These are phyloP conservation scores for Puya raimondii DNA, from an alignment of 176 grass and related monocot genomes.

Conservation along the genomic window DNA sequence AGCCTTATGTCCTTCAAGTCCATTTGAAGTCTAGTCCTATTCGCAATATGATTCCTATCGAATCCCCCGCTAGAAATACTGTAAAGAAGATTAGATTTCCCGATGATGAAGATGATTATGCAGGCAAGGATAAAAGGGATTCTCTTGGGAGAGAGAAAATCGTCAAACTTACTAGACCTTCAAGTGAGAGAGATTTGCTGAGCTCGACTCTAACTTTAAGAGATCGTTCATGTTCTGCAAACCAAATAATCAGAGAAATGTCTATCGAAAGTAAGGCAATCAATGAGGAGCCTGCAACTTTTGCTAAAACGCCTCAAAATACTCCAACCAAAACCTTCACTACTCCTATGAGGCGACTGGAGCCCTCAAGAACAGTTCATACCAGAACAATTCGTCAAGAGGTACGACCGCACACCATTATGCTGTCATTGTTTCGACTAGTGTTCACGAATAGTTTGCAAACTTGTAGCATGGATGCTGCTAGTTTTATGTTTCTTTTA, in stretches of 20 bases:
- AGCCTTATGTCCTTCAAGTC: conserved; percentile 84
- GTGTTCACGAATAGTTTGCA: too few relatives aligned
- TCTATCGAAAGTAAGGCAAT: conserved; percentile 51
- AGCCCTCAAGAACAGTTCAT: conserved; percentile 53
- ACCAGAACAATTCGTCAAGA: conserved; percentile 33
- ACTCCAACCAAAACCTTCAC: conserved; percentile 42
- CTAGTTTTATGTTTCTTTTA: too few relatives aligned
- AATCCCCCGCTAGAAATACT: conserved; percentile 36
- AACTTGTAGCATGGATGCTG: too few relatives aligned
- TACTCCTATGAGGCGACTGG: conserved; percentile 34
- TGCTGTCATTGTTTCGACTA: not conserved
- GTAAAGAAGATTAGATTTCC: conserved; percentile 69
- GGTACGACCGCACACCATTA: conserved; percentile 32
- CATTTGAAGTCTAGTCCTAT: conserved; percentile 72
- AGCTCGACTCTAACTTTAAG: conserved; percentile 59
- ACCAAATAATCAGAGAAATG: conserved; percentile 44
- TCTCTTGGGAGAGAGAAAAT: conserved; percentile 60
- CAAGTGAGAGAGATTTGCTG: conserved; percentile 39
- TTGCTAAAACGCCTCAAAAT: conserved; percentile 51
- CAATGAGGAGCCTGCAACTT: conserved; percentile 41
- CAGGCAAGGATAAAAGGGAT: conserved; percentile 41
- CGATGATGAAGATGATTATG: conserved; percentile 38
- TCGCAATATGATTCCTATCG: conserved; percentile 34
- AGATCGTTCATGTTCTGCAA: conserved; percentile 37
- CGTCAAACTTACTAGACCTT: conserved; percentile 49